A percentile compares a stretch with the other conserved stretches of the same genome.
These are phyloP conservation scores for Lomentospora prolificans DNA, from an alignment of 2,329 filamentous ascomycete genomes.

Conservation along the genomic window DNA sequence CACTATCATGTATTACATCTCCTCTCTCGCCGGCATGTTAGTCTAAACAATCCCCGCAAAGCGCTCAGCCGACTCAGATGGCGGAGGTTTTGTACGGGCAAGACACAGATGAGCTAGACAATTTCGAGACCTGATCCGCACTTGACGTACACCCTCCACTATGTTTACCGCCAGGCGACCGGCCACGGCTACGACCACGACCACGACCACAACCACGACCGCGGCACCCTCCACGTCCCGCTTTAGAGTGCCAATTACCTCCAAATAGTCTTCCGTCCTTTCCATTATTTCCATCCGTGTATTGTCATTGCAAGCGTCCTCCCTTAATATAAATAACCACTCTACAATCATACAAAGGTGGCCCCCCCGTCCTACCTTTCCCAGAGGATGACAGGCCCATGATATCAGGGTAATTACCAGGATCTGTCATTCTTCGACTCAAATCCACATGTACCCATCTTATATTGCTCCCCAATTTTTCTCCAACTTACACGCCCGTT, in stretches of 20 bases:
- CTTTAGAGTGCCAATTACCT: background rate
- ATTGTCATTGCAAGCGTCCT: background rate
- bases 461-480: background rate
- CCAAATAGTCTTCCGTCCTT: background rate
- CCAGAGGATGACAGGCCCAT: background rate
- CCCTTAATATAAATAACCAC: background rate
- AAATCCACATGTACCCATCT: background rate
- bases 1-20: background rate
- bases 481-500: background rate
- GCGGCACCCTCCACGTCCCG: background rate
- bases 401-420: constrained; percentile 4
- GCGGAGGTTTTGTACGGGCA: background rate
- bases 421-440: constrained; percentile 9
- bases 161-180: too few relatives aligned
- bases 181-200: background rate
- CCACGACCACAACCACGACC: background rate
- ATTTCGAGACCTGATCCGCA: too few relatives aligned
- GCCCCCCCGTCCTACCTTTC: background rate
- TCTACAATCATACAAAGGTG: background rate
- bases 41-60: background rate
- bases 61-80: background rate
- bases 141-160: too few relatives aligned
- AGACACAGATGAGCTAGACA: background rate
- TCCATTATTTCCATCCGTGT: background rate
- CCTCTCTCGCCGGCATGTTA: background rate